Base-by-base conservation (phyloP, 2,329 filamentous ascomycete genomes). In the Elsinoe fawcettii region DNA sequence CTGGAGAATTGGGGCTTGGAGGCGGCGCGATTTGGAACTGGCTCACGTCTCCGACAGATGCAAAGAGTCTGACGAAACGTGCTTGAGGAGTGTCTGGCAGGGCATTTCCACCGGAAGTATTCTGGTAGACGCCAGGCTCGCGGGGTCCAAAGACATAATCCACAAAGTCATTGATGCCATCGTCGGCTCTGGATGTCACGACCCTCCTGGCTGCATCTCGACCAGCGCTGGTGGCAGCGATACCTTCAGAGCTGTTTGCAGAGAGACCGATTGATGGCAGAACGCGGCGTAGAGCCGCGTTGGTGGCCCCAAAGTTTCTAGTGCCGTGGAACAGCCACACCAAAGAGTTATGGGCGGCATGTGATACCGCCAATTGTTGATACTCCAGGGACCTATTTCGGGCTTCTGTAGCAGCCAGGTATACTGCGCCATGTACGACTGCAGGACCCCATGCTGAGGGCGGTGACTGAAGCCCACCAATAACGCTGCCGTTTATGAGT, bases 321-420 rank as follows among this genome's bases (percentile, higher is more conserved):
- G 64, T 66, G 25, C 66, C 65, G 34, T 68, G 66, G 34, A 66
- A 67, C 1, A 59, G 61, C 64, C 64, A 67, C 4, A 62, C 59
- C 6, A 68, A 62, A 49, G 60, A 56, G 41, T 68, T 63, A 37
- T 68, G 66, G 11, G 66, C 66, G 2, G 65, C 66, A 47, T 67
- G 62, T 14, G 66, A 66, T 22, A 67, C 66, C 32, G 66, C 65
- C 7, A 67, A 58, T 37, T 67, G 66, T 56, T 66, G 66, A 56
- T 65, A 67, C 11, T 63, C 65, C 2, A 66, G 60, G 11, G 61
- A 55, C 32, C 63, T 60, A 22, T 61, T 56, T 7, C 61, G 51
- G 46, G 59, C 60, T 18, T 66, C 46, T 11, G 62, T 58, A 9
- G 65, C 65, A 20, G 64, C 63, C 5, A 63, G 60, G 41, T 65